A percentile compares a stretch with the other conserved stretches of the same genome.
Conservation (phyloP, 2,329 filamentous ascomycete genomes). For the Fusarium coffeatum region DNA sequence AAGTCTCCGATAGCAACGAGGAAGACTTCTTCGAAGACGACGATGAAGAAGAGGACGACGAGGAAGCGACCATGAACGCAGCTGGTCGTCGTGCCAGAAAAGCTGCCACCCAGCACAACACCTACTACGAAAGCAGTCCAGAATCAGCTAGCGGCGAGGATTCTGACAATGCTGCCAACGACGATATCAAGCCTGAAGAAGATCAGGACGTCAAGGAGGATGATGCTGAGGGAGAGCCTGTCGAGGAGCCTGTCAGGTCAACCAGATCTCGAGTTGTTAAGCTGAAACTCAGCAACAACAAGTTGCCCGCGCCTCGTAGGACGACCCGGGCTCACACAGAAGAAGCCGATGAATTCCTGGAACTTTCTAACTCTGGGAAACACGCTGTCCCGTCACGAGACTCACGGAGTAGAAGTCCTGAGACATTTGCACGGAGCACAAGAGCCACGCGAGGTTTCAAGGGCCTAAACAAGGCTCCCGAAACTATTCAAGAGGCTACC, state of each 20-base stretch:
- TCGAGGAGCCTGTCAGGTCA: constrained; percentile 39
- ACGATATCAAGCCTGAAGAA: constrained; percentile 45
- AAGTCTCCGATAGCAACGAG: constrained; percentile 64
- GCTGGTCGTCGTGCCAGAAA: constrained; percentile 63
- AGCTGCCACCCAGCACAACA: constrained; percentile 58
- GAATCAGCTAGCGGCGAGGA: constrained; percentile 45
- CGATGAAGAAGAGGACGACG: constrained; percentile 59
- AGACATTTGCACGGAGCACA: constrained; percentile 57
- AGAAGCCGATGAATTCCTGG: constrained; percentile 66
- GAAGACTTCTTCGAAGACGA: constrained; percentile 61
- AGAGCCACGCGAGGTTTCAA: constrained; percentile 64
- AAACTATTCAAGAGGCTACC: constrained; percentile 64
- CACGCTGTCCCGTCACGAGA: constrained; percentile 63
- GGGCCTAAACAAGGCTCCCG: constrained; percentile 60
- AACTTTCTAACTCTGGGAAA: constrained; percentile 70
- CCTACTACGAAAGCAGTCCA: constrained; percentile 59
- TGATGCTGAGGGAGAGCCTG: constrained; percentile 42
- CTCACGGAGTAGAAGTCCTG: constrained; percentile 68
- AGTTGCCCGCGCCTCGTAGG: constrained; percentile 55
- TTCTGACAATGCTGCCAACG: constrained; percentile 44
- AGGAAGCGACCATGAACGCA: constrained; percentile 58
- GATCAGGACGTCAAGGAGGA: constrained; percentile 45
- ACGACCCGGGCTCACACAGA: constrained; percentile 66
- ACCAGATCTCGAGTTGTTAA: constrained; percentile 57
- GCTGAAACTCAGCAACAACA: constrained; percentile 56